Base-by-base conservation (phyloP, 2,329 filamentous ascomycete species). In the Neonectria faginata region DNA sequence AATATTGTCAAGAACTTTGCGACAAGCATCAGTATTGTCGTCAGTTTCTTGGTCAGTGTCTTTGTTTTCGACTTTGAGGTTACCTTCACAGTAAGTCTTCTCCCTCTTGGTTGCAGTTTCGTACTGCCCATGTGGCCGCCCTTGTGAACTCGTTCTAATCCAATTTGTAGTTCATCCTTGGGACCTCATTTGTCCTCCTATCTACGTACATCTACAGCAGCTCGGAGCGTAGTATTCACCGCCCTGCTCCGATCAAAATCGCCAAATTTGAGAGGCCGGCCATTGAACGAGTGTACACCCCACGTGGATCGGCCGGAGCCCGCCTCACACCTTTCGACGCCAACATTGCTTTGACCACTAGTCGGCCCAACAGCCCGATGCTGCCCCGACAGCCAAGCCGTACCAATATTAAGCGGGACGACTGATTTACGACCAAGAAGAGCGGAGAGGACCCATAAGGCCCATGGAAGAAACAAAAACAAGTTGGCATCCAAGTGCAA, bases 1-100 rank as follows among this genome's bases (percentile, higher is more conserved):
- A 97, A 96, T 74, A 97, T 97, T 76, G 91, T 93, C 64, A 97
- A 97, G 83, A 97, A 96, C 76, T 94, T 97, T 79, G 94, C 95
- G 5, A 95, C 94, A 5, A 96, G 92, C 73, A 92, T 97, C 67
- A 97, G 93, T 74, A 97, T 98, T 66, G 84, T 97, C 60, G 82
- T 97, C 54, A 97, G 92, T 76, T 94, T 94, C 68, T 70, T 97
- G 14, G 92, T 92, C 57, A 97, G 94, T 75, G 86, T 97, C 2
- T 90, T 89, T 79, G 91, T 97, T 69, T 97, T 98, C 77, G 86
- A 94, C 54, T 93, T 97, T 70, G 80, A 88, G 52, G 86, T 96
- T 47, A 92, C 91, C 1, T 74, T 84, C 27, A 88, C 89, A 69
- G 93, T 97, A 86, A 81, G 91, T 84, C 12, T 18, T 16, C 31